A percentile compares a stretch with the other conserved stretches of the same genome.
These are phyloP conservation scores for Mycena kentingensis DNA, from an alignment of 768 basidiomycete genomes.

Conservation along the genomic window DNA sequence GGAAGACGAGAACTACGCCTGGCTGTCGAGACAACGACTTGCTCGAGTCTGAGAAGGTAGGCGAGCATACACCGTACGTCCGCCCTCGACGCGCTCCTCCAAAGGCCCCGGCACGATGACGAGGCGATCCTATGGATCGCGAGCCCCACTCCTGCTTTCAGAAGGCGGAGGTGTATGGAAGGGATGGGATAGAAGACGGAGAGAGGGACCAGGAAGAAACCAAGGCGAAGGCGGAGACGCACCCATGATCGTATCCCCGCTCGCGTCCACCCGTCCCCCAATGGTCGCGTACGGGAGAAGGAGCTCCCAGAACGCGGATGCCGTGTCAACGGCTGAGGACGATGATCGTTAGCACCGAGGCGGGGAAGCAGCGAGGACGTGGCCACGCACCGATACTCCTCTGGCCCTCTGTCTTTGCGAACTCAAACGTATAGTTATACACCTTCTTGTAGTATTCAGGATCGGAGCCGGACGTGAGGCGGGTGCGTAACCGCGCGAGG, in stretches of 20 bases:
- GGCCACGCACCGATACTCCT: conserved; percentile 68
- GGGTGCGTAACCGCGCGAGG: conserved; percentile 55
- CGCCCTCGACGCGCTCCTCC: too few relatives aligned
- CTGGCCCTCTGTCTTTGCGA: conserved; percentile 74
- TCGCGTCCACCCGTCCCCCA: background rate
- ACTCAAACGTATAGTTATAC: conserved; percentile 80
- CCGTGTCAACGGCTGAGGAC: background rate
- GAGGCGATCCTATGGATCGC: too few relatives aligned
- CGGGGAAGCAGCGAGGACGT: conserved; percentile 4
- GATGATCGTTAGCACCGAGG: background rate
- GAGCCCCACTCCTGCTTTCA: too few relatives aligned
- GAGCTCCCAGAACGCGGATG: background rate
- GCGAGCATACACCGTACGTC: too few relatives aligned
- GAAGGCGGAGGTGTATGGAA: background rate
- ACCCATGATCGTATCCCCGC: conserved; percentile 8
- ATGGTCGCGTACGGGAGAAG: background rate
- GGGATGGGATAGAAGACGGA: background rate
- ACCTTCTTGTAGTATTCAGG: conserved; percentile 73
- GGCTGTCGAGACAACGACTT: too few relatives aligned
- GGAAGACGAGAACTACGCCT: too few relatives aligned
- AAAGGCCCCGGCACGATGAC: too few relatives aligned
- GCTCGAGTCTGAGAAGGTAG: too few relatives aligned
- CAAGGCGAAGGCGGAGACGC: background rate
- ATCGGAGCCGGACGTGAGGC: conserved; percentile 55
- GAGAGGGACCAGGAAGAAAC: background rate